phyloP scores from a whole-genome alignment of 495 filamentous ascomycete species.

The Aspergillus baeticus region DNA sequence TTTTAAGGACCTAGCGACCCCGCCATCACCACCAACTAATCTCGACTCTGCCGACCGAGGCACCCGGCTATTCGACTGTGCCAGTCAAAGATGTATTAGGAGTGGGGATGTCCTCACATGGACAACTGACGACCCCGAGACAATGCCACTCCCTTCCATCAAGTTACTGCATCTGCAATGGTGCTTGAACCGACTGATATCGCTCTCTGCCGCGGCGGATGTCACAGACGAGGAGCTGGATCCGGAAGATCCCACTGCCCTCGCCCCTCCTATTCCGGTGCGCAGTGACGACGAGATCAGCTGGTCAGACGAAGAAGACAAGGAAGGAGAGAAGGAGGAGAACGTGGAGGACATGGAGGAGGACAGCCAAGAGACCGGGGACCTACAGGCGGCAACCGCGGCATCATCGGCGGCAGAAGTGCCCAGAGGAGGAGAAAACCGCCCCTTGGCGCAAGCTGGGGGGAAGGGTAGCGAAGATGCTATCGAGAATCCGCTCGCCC shows the following conservation, averaged over 20 bases:
- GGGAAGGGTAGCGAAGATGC: too few species aligned
- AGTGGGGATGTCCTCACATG: neutral
- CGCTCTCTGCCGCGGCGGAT: neutral
- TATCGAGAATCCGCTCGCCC: too few species aligned
- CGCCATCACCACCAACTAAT: neutral
- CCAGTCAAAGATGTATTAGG: neutral
- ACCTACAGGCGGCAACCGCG: too few species aligned
- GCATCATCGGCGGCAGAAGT: too few species aligned
- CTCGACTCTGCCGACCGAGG: neutral
- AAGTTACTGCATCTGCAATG: constrained; percentile 6
- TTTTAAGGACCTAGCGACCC: neutral
- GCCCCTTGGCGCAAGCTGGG: too few species aligned
- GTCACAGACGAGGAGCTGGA: neutral
- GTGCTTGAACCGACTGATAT: neutral
- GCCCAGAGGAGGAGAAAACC: too few species aligned
- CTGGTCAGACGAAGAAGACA: too few species aligned
- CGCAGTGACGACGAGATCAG: neutral
- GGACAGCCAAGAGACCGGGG: too few species aligned
- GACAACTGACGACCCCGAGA: neutral
- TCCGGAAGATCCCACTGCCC: neutral
- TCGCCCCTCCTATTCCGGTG: neutral
- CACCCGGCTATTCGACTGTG: neutral
- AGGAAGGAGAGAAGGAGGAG: too few species aligned
- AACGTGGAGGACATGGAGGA: too few species aligned
- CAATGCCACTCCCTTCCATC: neutral